A percentile compares a stretch with the other conserved stretches of the same genome.
Evolutionary conservation across 108 stramenopile genomes (phyloP).

Genomic region (Hondaea fermentalgiana): DNA sequence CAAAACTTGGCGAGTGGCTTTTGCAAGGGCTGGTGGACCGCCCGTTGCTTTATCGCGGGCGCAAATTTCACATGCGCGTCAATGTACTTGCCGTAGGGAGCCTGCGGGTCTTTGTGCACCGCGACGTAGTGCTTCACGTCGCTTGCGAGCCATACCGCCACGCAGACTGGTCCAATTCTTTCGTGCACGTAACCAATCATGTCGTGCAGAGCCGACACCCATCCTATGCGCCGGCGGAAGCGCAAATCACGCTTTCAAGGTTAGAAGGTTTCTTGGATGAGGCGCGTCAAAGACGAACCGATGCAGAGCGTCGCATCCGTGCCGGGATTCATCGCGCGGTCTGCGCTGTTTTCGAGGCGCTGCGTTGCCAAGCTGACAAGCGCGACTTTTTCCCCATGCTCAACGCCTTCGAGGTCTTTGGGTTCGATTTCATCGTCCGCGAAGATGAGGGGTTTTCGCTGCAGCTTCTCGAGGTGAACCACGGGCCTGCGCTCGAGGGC

Average conservation of each 20-base stretch:
- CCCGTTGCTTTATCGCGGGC: neutral
- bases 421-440: neutral
- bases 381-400: neutral
- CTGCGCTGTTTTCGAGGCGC: neutral
- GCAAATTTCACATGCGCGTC: neutral
- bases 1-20: neutral
- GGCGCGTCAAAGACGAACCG: neutral
- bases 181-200: neutral
- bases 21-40: neutral
- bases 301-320: neutral
- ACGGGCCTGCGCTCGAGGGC: constrained; percentile 2
- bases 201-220: neutral
- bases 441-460: neutral
- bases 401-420: neutral
- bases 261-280: neutral
- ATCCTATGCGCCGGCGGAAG: neutral
- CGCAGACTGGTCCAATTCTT: neutral
- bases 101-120: neutral
- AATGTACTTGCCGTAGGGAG: neutral
- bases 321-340: neutral
- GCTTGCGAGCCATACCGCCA: neutral
- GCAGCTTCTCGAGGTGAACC: neutral
- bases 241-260: neutral
- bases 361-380: neutral
- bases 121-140: neutral